A percentile compares a stretch with the other conserved stretches of the same genome.
Evolutionary conservation across 2,329 filamentous ascomycete genomes (phyloP).

Genomic region (Periglandula ipomoeae): DNA sequence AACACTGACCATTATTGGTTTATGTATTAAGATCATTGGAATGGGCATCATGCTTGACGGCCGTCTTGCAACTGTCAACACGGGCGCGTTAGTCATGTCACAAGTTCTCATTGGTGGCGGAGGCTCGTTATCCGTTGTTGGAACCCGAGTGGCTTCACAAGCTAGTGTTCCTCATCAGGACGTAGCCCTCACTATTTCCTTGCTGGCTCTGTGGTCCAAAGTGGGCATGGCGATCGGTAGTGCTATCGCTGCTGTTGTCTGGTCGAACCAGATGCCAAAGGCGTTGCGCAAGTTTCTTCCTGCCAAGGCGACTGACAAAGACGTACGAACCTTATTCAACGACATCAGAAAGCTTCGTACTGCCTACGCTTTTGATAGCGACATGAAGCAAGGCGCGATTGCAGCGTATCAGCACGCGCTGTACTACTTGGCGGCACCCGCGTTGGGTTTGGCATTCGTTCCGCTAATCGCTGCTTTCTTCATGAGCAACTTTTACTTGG

Average conservation of each 20-base stretch:
- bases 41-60: slow-evolving; percentile 25
- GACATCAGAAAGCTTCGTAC: slow-evolving; percentile 16
- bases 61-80: slow-evolving; percentile 21
- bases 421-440: neutral
- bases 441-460: neutral
- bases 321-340: slow-evolving; percentile 20
- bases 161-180: slow-evolving; percentile 30
- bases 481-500: neutral
- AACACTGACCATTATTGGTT: slow-evolving; percentile 26
- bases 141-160: slow-evolving; percentile 26
- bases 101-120: slow-evolving; percentile 26
- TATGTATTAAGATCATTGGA: slow-evolving; percentile 24
- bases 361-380: neutral
- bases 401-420: neutral
- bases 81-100: slow-evolving; percentile 22
- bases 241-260: slow-evolving; percentile 25
- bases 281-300: slow-evolving; percentile 17
- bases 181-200: slow-evolving; percentile 23
- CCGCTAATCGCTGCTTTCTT: neutral
- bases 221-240: slow-evolving; percentile 27
- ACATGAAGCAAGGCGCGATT: neutral
- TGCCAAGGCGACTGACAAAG: slow-evolving; percentile 12
- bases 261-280: slow-evolving; percentile 22
- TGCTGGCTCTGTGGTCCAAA: slow-evolving; percentile 27
- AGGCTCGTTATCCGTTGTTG: slow-evolving; percentile 26